Evolutionary conservation across 2,329 filamentous ascomycete genomes (phyloP).

Genomic region (Sarocladium strictum): DNA sequence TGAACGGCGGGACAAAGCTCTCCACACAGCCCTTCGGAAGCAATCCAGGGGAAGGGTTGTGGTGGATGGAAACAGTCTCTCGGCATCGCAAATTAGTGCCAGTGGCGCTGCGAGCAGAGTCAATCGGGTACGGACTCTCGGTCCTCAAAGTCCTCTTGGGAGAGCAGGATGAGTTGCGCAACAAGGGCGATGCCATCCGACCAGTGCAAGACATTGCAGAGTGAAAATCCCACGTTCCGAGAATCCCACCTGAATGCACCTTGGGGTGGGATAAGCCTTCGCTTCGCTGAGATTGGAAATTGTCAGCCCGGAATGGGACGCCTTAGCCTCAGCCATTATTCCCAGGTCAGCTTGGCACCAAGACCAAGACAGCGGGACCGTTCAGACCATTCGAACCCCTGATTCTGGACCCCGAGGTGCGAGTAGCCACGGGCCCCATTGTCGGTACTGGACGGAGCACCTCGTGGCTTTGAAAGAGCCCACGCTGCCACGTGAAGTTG

Average conservation of each 20-base stretch:
- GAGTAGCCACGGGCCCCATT: not conserved
- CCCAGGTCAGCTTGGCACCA: not conserved
- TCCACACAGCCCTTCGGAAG: not conserved
- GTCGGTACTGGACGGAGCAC: no score
- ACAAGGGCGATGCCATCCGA: no score
- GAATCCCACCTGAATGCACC: no score
- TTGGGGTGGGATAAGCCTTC: no score
- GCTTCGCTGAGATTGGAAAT: no score
- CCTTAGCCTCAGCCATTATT: not conserved
- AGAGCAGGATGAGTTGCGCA: no score
- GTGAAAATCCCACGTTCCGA: no score
- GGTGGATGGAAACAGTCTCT: not conserved
- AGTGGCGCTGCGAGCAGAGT: not conserved
- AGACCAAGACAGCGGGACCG: not conserved
- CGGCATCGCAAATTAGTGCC: not conserved
- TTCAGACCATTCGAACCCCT: not conserved
- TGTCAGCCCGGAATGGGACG: no score
- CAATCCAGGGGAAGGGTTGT: not conserved
- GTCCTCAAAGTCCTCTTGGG: no score
- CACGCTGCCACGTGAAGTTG: slow-evolving; percentile 1
- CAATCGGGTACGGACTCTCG: no score
- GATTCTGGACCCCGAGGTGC: not conserved
- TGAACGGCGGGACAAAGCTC: slow-evolving; percentile 2
- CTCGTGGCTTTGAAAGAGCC: slow-evolving; percentile 3
- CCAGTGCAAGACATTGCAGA: no score